Base-by-base conservation (phyloP, 108 stramenopile species). In the Nitzschia sp. region DNA sequence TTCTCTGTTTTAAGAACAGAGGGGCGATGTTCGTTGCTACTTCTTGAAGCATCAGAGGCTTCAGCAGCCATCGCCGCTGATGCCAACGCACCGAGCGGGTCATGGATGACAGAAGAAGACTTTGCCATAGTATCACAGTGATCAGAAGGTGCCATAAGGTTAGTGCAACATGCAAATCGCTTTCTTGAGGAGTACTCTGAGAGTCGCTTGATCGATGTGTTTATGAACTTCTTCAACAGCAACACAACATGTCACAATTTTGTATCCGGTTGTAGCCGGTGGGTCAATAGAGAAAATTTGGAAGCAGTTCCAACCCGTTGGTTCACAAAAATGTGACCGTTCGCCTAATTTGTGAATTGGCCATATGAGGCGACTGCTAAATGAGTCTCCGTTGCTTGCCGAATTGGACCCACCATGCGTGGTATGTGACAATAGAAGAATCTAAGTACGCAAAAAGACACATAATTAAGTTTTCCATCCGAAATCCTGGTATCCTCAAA, bases 21-120 rank as follows among this genome's bases (percentile, higher is more conserved):
- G 29, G 29, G 3, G 29, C 29, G 29, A 34, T 34, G 29, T 17
- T 61, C 57, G 12, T 20, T 20, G 22, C 43, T 62, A 39, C 61
- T 62, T 5, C 61, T 37, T 24, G 61, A 62, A 37, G 69, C 52
- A 29, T 25, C 43, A 26, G 74, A 75, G 3, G 75, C 75, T 60
- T 76, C 75, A 3, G 75, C 75, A 20, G 75, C 75, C 12, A 76
- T 69, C 22, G 75, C 75, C 7, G 75, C 75, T 6, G 69, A 70
- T 34, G 75, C 75, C 20, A 76, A 59, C 10, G 75, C 75, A 8
- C 75, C 69, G 7, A 76, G 52, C 20, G 75, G 75, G 57, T 76
- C 75, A 38, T 69, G 52, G 69, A 76, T 70, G 53, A 76, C 52
- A 20, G 51, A 52, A 26, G 10, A 50, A 7, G 12, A 12, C 6